Evolutionary conservation across 495 filamentous ascomycete genomes (phyloP).

Genomic region (Penicillium pulvis): DNA sequence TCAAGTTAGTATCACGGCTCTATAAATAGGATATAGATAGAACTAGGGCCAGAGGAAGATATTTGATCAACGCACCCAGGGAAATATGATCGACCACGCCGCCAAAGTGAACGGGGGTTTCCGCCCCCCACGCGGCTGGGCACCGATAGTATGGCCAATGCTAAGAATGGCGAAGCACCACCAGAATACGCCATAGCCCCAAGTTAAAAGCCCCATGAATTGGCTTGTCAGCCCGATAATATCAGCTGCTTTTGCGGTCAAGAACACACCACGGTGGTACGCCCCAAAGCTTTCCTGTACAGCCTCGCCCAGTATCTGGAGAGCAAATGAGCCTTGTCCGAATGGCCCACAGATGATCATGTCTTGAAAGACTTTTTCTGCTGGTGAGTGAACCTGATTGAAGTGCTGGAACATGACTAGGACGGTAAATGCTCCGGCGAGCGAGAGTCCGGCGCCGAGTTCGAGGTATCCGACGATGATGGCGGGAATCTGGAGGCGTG

Average conservation of each 20-base stretch:
- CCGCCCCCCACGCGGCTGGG: slow-evolving; percentile 24
- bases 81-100: slow-evolving; percentile 35
- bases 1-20: not conserved
- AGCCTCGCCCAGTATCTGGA: slow-evolving; percentile 29
- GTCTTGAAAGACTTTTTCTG: slow-evolving; percentile 33
- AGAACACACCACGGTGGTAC: slow-evolving; percentile 29
- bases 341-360: slow-evolving; percentile 43
- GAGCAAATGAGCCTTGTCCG: slow-evolving; percentile 35
- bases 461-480: slow-evolving; percentile 38
- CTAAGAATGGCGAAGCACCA: slow-evolving; percentile 35
- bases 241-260: slow-evolving; percentile 26
- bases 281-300: slow-evolving; percentile 27
- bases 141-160: slow-evolving; percentile 30
- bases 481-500: slow-evolving; percentile 33
- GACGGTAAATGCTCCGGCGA: slow-evolving; percentile 25
- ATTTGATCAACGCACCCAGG: slow-evolving; percentile 22
- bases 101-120: slow-evolving; percentile 25
- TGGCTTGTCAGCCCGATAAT: slow-evolving; percentile 24
- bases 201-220: slow-evolving; percentile 28
- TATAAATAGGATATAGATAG: slow-evolving; percentile 3
- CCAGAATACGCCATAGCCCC: slow-evolving; percentile 39
- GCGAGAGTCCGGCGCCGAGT: slow-evolving; percentile 28
- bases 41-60: not conserved
- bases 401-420: slow-evolving; percentile 33
- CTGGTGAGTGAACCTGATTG: slow-evolving; percentile 16